Base-by-base conservation (phyloP, 2,329 filamentous ascomycete species). In the Fusarium cyanostomum region DNA sequence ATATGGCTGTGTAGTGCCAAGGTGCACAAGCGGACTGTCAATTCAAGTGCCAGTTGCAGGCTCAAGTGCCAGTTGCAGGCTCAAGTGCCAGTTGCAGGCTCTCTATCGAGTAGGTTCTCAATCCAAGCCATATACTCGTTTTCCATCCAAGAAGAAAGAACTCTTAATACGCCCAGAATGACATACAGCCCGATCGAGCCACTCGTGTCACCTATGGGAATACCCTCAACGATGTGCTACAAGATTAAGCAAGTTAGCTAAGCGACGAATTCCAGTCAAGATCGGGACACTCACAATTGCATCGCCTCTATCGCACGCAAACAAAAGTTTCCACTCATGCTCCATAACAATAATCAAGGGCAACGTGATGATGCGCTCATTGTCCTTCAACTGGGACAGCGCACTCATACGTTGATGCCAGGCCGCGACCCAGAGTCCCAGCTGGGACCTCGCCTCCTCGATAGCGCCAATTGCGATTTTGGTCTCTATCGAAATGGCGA, bases 291-390 rank as follows among this genome's bases (percentile, higher is more conserved):
- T 16, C 18, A 52, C 38, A 37, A 52, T 44, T 35, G 13, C 11
- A 41, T 50, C 44, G 3, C 44, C 56, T 31, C 38, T 34, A 21
- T 59, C 56, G 11, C 31, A 59, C 8, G 56, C 56, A 55, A 59
- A 50, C 31, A 51, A 31, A 3, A 59, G 50, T 10, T 33, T 28
- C 56, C 56, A 59, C 28, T 59, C 56, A 16, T 59, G 43, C 27
- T 59, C 51, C 13, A 55, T 34, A 15, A 55, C 48, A 8, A 59
- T 30, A 8, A 59, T 39, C 4, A 59, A 31, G 12, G 51, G 51
- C 2, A 59, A 9, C 31, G 44, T 59, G 12, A 59, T 41, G 34
- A 59, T 50, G 10, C 21, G 56, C n/a, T 41, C 49, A 18, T 13
- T 24, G 8, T 28, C 21, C n/a, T 18, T 21, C 35, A 21, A 21